Evolutionary conservation across 257 asterid genomes (phyloP), one percentile per base, ranked within the genome.

Genomic region (Voacanga thouarsii): DNA sequence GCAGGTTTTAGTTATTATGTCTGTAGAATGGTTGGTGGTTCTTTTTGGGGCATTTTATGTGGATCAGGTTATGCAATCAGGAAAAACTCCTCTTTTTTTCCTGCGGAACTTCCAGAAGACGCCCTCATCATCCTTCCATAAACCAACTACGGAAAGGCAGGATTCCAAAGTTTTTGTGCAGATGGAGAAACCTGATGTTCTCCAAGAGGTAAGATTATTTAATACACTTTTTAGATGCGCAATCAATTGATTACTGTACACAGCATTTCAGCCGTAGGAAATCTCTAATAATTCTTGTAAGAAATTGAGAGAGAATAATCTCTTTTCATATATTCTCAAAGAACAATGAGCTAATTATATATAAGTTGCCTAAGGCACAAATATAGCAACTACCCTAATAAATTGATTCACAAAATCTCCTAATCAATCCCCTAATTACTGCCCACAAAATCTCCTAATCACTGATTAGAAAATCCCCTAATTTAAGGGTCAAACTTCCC

Each of bases 21-120:
- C 84, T 37, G 85, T 93, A 76, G 97, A 96, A 83, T 96, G 99
- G 99, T 67, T 89, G 75, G 84, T 93, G 78, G 90, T 96, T 82
- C 90, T 93, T 66, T 80, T 81, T 43, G 84, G 89, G 59, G 98
- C 98, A 19, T 96, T 86, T 85, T 93, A 88, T 72, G 68, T 77
- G 21, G 98, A 96, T 82, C 96, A 90, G 83, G 87, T 90, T 9
- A 12, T 78, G 56, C 92, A 98, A 41, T 89, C 96, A 23, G 98
- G 99, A 65, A 92, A 74, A 84, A 85, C 86, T 82, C 96, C 97
- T 76, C 81, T 86, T 64, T 89, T 75, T 81, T 89, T 88, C 88
- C 77, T 93, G 63, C 33, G 75, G 75, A 84, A 82, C 83, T 87
- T 78, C 70, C 83, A 76, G 63, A 92, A 88, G 84, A 87, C 84